These are phyloP conservation scores for Trypanosoma boissoni DNA, from an alignment of 208 protist genomes.

Conservation along the genomic window DNA sequence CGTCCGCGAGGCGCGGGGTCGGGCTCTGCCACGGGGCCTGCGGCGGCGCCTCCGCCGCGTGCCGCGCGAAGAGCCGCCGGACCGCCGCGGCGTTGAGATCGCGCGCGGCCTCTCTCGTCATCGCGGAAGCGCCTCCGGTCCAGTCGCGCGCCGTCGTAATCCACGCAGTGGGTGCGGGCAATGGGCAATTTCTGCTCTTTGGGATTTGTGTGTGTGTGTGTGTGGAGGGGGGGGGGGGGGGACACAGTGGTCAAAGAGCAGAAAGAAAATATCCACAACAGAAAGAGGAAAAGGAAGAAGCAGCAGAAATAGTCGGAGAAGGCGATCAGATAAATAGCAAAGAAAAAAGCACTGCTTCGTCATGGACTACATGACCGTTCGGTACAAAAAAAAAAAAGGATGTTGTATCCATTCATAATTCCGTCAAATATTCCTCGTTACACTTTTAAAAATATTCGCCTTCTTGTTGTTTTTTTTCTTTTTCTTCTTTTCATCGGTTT, in stretches of 20 bases:
- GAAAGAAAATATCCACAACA: not conserved
- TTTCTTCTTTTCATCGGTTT: not conserved
- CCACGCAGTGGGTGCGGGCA: too few relatives aligned
- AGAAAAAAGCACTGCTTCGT: slow-evolving; percentile 11
- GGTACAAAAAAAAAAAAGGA: slow-evolving; percentile 18
- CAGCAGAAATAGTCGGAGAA: not conserved
- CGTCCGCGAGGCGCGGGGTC: slow-evolving; percentile 1
- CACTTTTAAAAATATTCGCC: not conserved
- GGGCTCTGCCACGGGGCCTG: not conserved
- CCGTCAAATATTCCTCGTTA: not conserved
- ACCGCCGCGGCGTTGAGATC: slow-evolving; percentile 48
- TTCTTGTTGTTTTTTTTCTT: not conserved
- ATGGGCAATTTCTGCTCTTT: too few relatives aligned
- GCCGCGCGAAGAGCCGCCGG: slow-evolving; percentile 29
- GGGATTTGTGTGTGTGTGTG: too few relatives aligned
- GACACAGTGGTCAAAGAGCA: too few relatives aligned
- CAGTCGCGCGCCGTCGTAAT: too few relatives aligned
- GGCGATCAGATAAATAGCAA: slow-evolving; percentile 9
- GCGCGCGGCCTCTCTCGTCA: slow-evolving; percentile 21
- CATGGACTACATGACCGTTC: too few relatives aligned
- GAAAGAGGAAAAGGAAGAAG: not conserved
- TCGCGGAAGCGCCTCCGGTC: too few relatives aligned
- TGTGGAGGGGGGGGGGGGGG: too few relatives aligned
- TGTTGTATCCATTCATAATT: not conserved
- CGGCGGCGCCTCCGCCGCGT: not conserved